Percentiles rank a stretch among this genome's conserved stretches.
Conservation (phyloP, 2,329 filamentous ascomycete genomes). For the Pseudocercospora macadamiae region DNA sequence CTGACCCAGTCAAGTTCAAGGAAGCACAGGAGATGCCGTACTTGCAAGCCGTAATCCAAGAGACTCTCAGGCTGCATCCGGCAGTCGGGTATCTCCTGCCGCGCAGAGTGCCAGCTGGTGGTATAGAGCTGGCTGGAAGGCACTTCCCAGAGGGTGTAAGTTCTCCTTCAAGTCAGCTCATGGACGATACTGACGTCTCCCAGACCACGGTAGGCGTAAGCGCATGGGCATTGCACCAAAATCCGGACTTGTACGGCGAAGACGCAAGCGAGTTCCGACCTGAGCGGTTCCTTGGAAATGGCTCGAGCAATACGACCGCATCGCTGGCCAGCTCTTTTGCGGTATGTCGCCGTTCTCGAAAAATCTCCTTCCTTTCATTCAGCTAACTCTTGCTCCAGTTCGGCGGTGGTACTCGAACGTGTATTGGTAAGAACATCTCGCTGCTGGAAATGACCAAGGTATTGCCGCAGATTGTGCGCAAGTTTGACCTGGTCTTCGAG, state of each 20-base stretch:
- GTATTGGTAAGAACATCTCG: slow-evolving; percentile 38
- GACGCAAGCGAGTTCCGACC: slow-evolving; percentile 50
- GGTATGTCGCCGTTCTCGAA: too few species aligned
- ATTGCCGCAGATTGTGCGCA: slow-evolving; percentile 32
- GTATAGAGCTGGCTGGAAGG: slow-evolving; percentile 40
- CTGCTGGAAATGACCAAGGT: slow-evolving; percentile 36
- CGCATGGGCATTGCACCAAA: slow-evolving; percentile 40
- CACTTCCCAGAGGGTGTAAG: slow-evolving; percentile 37
- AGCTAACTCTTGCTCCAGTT: slow-evolving; percentile 6
- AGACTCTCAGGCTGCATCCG: slow-evolving; percentile 18
- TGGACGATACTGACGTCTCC: too few species aligned
- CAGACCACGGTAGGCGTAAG: slow-evolving; percentile 15
- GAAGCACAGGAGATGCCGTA: slow-evolving; percentile 35
- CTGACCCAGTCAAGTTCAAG: slow-evolving; percentile 34
- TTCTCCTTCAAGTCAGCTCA: not conserved
- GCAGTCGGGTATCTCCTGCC: slow-evolving; percentile 43
- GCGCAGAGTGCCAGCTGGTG: slow-evolving; percentile 43
- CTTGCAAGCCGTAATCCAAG: slow-evolving; percentile 17
- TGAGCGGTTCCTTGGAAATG: slow-evolving; percentile 48
- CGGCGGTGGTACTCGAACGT: slow-evolving; percentile 40
- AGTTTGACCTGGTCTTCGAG: slow-evolving; percentile 25
- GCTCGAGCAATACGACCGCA: not conserved
- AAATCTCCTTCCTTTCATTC: too few species aligned
- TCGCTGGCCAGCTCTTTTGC: slow-evolving; percentile 8
- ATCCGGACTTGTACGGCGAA: slow-evolving; percentile 47